Percentiles rank a stretch among this genome's conserved stretches.
phyloP scores from a whole-genome alignment of 257 asterid genomes.

The Lycium barbarum region DNA sequence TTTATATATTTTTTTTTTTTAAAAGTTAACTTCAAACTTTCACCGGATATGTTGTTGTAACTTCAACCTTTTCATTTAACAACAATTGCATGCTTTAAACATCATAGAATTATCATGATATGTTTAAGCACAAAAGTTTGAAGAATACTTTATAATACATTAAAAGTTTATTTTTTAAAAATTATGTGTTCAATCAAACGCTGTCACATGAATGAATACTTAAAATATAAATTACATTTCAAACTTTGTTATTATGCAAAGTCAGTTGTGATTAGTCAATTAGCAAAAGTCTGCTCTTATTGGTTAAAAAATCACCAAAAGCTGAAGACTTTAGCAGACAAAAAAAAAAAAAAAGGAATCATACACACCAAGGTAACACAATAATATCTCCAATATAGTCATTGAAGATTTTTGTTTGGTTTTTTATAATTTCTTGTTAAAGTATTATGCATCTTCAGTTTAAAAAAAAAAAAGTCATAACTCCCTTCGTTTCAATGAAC shows the following conservation, averaged over 20 bases:
- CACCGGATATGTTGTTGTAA: no score
- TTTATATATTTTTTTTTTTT: no score
- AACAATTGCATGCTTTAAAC: not conserved
- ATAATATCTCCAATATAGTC: no score
- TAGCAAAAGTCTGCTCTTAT: conserved; percentile 11
- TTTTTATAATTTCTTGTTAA: no score
- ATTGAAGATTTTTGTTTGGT: no score
- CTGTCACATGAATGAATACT: not conserved
- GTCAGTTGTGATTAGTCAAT: not conserved
- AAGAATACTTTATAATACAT: not conserved
- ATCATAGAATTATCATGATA: not conserved
- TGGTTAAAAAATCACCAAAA: conserved; percentile 9
- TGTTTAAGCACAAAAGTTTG: not conserved
- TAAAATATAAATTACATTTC: not conserved
- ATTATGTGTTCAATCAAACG: not conserved
- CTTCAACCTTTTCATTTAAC: not conserved
- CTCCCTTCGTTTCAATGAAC: no score
- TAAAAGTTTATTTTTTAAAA: no score
- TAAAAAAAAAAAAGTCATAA: no score
- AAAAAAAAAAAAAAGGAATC: not conserved
- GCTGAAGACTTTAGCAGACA: not conserved
- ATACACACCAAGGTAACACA: not conserved
- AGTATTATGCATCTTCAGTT: no score
- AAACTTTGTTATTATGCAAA: conserved; percentile 21
- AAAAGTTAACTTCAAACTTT: no score